Evolutionary conservation across 2,329 filamentous ascomycete genomes (phyloP).

Genomic region (Exophiala sp.): DNA sequence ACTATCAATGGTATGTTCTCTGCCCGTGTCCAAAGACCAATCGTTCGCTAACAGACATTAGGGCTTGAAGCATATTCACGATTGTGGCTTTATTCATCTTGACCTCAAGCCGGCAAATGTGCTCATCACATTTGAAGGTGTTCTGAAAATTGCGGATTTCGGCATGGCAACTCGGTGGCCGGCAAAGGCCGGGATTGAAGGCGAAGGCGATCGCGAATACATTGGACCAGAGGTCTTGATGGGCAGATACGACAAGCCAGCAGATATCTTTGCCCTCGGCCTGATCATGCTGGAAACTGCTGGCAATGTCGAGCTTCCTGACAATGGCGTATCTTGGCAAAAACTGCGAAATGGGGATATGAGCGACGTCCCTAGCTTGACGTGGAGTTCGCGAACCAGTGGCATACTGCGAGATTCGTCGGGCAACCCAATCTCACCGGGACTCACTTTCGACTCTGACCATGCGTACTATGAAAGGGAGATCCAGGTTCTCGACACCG

Average conservation of each 20-base stretch:
- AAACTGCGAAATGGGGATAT: slow-evolving; percentile 84
- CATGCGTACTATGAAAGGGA: slow-evolving; percentile 33
- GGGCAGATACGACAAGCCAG: slow-evolving; percentile 80
- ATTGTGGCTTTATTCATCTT: slow-evolving; percentile 70
- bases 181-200: slow-evolving; percentile 68
- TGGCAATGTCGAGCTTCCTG: slow-evolving; percentile 85
- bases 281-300: slow-evolving; percentile 93
- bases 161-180: slow-evolving; percentile 73
- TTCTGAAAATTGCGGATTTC: slow-evolving; percentile 62
- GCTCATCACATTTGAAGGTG: slow-evolving; percentile 60
- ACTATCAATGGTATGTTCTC: slow-evolving; percentile 64
- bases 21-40: neutral
- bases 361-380: slow-evolving; percentile 80
- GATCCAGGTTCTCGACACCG: slow-evolving; percentile 31
- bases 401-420: slow-evolving; percentile 67
- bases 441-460: slow-evolving; percentile 41
- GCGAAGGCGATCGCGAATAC: slow-evolving; percentile 93
- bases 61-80: slow-evolving; percentile 86
- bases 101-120: slow-evolving; percentile 63
- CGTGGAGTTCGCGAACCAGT: slow-evolving; percentile 65
- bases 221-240: slow-evolving; percentile 88
- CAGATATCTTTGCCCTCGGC: slow-evolving; percentile 89
- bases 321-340: slow-evolving; percentile 88
- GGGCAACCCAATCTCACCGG: slow-evolving; percentile 55
- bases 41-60: slow-evolving; percentile 40